Evolutionary conservation across 495 filamentous ascomycete genomes (phyloP).

Genomic region (Penicillium lividum): DNA sequence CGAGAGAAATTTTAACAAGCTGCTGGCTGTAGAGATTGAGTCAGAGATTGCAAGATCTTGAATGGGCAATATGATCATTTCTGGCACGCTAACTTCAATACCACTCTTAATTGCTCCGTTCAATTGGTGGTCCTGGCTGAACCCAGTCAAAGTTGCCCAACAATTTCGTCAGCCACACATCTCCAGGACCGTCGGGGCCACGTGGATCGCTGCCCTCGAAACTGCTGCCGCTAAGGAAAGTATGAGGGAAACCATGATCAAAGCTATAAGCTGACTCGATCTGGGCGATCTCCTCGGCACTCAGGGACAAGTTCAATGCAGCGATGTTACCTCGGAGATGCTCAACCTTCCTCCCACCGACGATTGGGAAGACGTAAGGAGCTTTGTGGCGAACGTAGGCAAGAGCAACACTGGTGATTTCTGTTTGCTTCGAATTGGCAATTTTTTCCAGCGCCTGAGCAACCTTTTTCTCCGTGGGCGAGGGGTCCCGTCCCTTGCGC

Average conservation of each 20-base stretch:
- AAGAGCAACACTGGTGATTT: slow-evolving; percentile 61
- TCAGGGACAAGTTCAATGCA: slow-evolving; percentile 55
- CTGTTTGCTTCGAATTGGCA: slow-evolving; percentile 49
- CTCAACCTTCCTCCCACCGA: slow-evolving; percentile 66
- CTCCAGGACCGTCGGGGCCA: too few relatives aligned
- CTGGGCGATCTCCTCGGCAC: slow-evolving; percentile 56
- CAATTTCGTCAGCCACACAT: too few relatives aligned
- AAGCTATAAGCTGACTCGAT: slow-evolving; percentile 53
- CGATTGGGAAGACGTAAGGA: slow-evolving; percentile 75
- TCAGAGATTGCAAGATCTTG: too few relatives aligned
- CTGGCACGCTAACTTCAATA: too few relatives aligned
- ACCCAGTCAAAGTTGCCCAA: too few relatives aligned
- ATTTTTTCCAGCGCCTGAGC: slow-evolving; percentile 52
- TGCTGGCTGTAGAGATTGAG: too few relatives aligned
- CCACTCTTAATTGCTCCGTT: too few relatives aligned
- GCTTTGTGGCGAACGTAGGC: slow-evolving; percentile 75
- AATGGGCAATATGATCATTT: too few relatives aligned
- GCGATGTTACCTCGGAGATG: slow-evolving; percentile 66
- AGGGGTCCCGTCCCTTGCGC: not conserved
- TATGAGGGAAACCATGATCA: slow-evolving; percentile 54
- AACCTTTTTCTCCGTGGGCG: slow-evolving; percentile 34
- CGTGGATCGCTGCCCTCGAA: too few relatives aligned
- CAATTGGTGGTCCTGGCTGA: too few relatives aligned
- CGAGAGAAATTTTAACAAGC: too few relatives aligned
- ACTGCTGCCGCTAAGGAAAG: slow-evolving; percentile 36